These are phyloP conservation scores for Elsinoe arachidis DNA, from an alignment of 2,329 filamentous ascomycete genomes.

Conservation along the genomic window DNA sequence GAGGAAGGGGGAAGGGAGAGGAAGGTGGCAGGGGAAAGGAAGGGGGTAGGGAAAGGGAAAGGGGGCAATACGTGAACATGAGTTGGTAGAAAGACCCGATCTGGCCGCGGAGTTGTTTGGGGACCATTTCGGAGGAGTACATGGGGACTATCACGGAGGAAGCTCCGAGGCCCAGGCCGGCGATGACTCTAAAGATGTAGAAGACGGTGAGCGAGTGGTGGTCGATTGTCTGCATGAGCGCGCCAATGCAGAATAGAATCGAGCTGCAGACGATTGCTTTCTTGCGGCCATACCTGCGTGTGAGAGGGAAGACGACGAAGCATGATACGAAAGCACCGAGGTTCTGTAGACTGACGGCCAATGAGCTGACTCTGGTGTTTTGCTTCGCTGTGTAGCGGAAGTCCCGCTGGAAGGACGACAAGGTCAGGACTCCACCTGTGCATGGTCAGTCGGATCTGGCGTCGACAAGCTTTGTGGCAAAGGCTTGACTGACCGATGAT, in stretches of 20 bases:
- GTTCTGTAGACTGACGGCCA: constrained; percentile 44
- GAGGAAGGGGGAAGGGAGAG: background rate
- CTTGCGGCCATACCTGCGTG: constrained; percentile 38
- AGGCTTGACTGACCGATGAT: constrained; percentile 32
- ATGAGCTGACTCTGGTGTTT: constrained; percentile 35
- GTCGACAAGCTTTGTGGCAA: constrained; percentile 2
- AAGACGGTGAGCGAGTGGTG: constrained; percentile 37
- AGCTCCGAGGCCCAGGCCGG: constrained; percentile 42
- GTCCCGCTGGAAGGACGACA: constrained; percentile 36
- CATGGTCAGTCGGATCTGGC: background rate
- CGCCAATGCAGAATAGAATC: constrained; percentile 33
- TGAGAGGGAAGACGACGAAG: constrained; percentile 42
- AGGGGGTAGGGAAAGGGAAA: too few species aligned
- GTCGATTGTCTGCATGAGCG: constrained; percentile 41
- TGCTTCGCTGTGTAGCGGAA: constrained; percentile 34
- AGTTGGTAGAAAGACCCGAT: constrained; percentile 46
- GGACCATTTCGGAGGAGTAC: constrained; percentile 35
- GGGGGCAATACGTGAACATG: constrained; percentile 34
- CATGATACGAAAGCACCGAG: constrained; percentile 46
- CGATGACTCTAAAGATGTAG: constrained; percentile 41
- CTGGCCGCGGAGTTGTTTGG: constrained; percentile 38
- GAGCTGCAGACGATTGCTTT: constrained; percentile 39
- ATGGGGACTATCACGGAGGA: constrained; percentile 37
- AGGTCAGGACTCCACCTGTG: constrained; percentile 38
- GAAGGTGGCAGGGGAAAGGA: constrained; percentile 19